Conservation (phyloP, 331 rosid genomes). For the Phaseolus coccineus region DNA sequence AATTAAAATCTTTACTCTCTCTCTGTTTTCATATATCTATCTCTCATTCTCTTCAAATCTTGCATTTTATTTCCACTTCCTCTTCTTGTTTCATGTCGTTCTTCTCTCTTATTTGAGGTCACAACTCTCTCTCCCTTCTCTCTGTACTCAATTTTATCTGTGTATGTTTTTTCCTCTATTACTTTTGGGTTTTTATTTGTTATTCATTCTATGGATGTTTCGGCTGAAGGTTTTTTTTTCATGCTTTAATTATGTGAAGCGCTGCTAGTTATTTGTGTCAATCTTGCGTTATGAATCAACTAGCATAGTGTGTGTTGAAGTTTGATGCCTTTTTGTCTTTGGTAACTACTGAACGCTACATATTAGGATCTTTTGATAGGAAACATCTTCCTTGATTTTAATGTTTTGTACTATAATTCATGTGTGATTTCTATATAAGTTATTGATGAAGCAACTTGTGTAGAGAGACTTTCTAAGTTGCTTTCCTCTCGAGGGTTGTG, state of each 20-base stretch:
- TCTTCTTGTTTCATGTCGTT: slow-evolving; percentile 8
- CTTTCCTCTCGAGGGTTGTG: not conserved
- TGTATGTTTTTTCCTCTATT: not conserved
- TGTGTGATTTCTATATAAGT: not conserved
- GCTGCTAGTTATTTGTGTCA: not conserved
- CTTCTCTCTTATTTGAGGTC: slow-evolving; percentile 41
- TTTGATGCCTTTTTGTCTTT: not conserved
- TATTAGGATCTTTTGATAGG: not conserved
- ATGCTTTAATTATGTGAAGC: not conserved
- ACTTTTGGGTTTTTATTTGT: not conserved
- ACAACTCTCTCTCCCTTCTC: slow-evolving; percentile 26
- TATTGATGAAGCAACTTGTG: not conserved
- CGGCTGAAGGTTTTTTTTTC: not conserved
- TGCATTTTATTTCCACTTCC: not conserved
- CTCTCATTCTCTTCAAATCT: not conserved
- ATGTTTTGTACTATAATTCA: not conserved
- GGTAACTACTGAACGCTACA: not conserved
- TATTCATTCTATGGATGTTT: not conserved
- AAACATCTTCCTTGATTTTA: not conserved
- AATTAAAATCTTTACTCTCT: not conserved
- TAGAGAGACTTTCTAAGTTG: not conserved
- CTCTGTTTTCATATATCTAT: not conserved
- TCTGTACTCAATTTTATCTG: slow-evolving; percentile 15
- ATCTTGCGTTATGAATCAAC: not conserved
- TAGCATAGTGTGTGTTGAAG: not conserved